phyloP scores from a whole-genome alignment of 73 alveolate genomes.

The Effrenium voratum region DNA sequence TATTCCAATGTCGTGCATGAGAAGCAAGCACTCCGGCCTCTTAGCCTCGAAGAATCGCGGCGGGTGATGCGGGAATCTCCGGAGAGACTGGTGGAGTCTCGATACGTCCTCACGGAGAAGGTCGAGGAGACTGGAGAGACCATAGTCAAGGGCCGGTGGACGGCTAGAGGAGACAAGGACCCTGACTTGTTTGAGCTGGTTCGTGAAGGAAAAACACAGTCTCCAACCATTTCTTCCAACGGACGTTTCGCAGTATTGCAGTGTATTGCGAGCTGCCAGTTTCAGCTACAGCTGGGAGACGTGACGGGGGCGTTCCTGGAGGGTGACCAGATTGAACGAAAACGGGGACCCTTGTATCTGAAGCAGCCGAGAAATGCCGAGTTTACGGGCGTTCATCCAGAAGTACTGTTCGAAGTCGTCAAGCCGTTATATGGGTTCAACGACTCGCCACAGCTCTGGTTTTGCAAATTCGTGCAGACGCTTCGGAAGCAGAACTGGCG shows the following conservation, averaged over 20 bases:
- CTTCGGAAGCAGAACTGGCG: not conserved
- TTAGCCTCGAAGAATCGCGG: not conserved
- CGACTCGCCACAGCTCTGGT: not conserved
- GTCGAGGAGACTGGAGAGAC: not conserved
- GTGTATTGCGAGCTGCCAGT: not conserved
- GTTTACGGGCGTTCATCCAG: not conserved
- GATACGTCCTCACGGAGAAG: not conserved
- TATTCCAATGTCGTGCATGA: not conserved
- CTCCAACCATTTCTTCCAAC: conserved; percentile 10
- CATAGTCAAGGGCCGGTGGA: not conserved
- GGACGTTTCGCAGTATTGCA: not conserved
- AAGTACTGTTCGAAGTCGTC: not conserved
- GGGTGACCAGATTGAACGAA: not conserved
- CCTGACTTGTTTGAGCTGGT: not conserved
- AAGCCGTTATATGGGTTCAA: not conserved
- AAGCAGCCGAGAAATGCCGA: not conserved
- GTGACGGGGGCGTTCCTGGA: conserved; percentile 24
- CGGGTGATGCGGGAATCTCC: not conserved
- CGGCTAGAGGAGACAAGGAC: conserved; percentile 10
- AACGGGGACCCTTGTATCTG: not conserved
- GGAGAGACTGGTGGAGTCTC: not conserved
- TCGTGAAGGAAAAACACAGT: not conserved
- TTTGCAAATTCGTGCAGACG: not conserved
- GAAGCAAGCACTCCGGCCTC: not conserved
- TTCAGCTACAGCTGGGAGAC: not conserved